These are phyloP conservation scores for Furcasterigmium sp. DNA, from an alignment of 2,329 filamentous ascomycete species.

Conservation along the genomic window DNA sequence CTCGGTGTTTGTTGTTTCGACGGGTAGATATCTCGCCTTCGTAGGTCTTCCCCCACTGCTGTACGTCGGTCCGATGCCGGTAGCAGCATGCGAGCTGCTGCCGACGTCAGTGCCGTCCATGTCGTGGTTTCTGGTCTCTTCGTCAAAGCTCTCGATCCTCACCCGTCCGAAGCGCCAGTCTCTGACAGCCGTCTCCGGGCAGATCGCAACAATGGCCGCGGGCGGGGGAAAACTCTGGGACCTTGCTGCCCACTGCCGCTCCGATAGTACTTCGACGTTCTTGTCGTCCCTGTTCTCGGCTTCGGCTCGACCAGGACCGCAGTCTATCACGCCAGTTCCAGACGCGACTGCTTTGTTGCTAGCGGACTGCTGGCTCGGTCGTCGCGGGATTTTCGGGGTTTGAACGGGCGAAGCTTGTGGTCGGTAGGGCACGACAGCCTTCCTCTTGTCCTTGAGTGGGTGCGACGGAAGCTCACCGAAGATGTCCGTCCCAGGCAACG, in stretches of 20 bases:
- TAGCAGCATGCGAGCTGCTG: slow-evolving; percentile 43
- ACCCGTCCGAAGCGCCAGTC: slow-evolving; percentile 85
- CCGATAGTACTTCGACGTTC: slow-evolving; percentile 31
- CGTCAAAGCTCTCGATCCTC: slow-evolving; percentile 72
- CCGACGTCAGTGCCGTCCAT: slow-evolving; percentile 31
- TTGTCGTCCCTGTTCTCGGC: slow-evolving; percentile 20
- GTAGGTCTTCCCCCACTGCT: slow-evolving; percentile 66
- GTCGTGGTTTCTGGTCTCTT: slow-evolving; percentile 16
- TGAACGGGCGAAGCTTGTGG: slow-evolving; percentile 10
- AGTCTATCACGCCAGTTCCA: slow-evolving; percentile 39
- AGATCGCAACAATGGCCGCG: slow-evolving; percentile 35
- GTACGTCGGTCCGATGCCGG: slow-evolving; percentile 47
- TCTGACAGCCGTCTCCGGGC: slow-evolving; percentile 41
- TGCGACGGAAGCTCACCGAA: slow-evolving; percentile 53
- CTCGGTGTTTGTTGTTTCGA: slow-evolving; percentile 68
- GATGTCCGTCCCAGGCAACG: slow-evolving; percentile 40
- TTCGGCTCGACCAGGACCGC: slow-evolving; percentile 34
- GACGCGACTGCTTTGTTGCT: neutral
- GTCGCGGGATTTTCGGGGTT: slow-evolving; percentile 8
- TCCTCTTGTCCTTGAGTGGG: slow-evolving; percentile 18
- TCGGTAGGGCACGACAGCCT: neutral
- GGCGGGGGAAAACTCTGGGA: slow-evolving; percentile 37
- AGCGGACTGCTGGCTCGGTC: neutral
- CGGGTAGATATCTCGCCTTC: slow-evolving; percentile 71
- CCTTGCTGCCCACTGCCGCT: slow-evolving; percentile 34